Evolutionary conservation across 176 grass and related monocot genomes (phyloP).

Genomic region (Juncus inflexus): DNA sequence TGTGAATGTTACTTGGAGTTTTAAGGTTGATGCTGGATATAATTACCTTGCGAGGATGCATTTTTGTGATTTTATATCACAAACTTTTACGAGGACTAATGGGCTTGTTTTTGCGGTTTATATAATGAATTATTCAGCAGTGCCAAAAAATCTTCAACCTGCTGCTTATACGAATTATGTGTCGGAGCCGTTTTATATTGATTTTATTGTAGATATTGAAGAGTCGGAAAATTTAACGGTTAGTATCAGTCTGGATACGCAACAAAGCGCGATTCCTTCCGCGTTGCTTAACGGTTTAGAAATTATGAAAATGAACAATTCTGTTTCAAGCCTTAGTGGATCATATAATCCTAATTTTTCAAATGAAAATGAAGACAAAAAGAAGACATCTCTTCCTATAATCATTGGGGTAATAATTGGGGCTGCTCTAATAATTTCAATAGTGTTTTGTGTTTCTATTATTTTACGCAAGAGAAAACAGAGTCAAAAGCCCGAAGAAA

Average conservation of each 20-base stretch:
- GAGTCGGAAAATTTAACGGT: constrained; percentile 35
- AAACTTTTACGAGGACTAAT: background rate
- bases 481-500: constrained; percentile 15
- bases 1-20: constrained; percentile 62
- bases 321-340: background rate
- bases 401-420: constrained; percentile 33
- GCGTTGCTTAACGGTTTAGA: constrained; percentile 76
- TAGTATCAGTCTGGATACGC: constrained; percentile 15
- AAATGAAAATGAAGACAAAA: background rate
- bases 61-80: constrained; percentile 51
- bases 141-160: background rate
- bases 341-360: too few species aligned
- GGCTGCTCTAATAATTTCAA: background rate
- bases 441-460: constrained; percentile 15
- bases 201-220: constrained; percentile 31
- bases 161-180: fast-evolving
- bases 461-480: constrained; percentile 6
- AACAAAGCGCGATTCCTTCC: background rate
- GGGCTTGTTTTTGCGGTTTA: constrained; percentile 44
- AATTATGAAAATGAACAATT: constrained; percentile 47
- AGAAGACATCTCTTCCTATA: background rate
- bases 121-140: constrained; percentile 24
- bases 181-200: constrained; percentile 27
- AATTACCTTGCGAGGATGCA: constrained; percentile 58
- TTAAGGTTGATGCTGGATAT: constrained; percentile 17